Evolutionary conservation across 2,329 filamentous ascomycete genomes (phyloP), one percentile per base, ranked within the genome.

Genomic region (Cryphonectria parasitica): DNA sequence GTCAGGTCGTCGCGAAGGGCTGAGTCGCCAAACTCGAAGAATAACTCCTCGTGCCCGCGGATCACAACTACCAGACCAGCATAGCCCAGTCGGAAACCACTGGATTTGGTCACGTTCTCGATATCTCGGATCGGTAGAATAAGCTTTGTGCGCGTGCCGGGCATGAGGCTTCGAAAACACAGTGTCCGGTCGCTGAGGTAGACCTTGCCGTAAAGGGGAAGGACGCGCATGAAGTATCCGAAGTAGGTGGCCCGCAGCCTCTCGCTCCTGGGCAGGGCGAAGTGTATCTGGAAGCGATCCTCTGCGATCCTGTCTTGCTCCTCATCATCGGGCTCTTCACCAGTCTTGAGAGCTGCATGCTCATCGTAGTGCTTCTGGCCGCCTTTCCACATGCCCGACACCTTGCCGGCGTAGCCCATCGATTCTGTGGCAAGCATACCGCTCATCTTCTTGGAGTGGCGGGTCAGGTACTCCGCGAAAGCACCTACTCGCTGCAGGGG

Each of bases 341-440:
- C 87, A 1, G 84, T 83, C 41, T 81, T 83, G 58, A 87, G 80
- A 31, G 82, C 86, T 61, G 82, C 79, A 2, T 85, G 85, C 60
- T 88, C 92, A 65, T 91, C 90, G 76, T 98, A 99, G 80, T 98
- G 95, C 76, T 91, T 94, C 75, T 91, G 91, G 17, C 93, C 93
- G 45, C 96, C 96, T 75, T 94, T 93, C 90, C 96, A 96, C 92
- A 98, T 98, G 52, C 94, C 95, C 0, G 95, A 97, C 0, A 98
- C 95, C 80, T 98, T 98, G 77, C 97, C 95, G 43, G 97, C 91
- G 78, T 98, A 98, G 1, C 94, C 94, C 90, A 97, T 97, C 0
- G 95, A 97, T 79, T 98, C 95, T 0, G 91, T 93, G 8, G 95
- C 93, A 62, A 98, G 82, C 11, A 97, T 82, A 39, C 86, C 93